These are phyloP conservation scores for Picochlorum costavermella DNA, from an alignment of 139 green algal genomes.

Conservation along the genomic window DNA sequence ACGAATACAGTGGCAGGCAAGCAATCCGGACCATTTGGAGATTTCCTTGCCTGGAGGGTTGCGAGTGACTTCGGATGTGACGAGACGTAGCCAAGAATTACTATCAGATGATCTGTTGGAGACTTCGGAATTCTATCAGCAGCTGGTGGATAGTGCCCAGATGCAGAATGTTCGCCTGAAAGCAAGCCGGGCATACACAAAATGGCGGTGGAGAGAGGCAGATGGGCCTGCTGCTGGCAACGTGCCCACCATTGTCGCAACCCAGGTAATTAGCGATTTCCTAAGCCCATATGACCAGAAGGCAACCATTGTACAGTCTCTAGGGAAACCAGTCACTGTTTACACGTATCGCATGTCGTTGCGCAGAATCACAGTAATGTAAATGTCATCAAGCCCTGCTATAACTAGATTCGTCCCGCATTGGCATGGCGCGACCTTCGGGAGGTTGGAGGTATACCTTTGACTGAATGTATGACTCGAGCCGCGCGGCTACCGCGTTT, in stretches of 20 bases:
- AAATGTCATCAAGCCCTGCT: slow-evolving; percentile 1
- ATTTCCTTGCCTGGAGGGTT: slow-evolving; percentile 36
- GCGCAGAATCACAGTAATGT: too few relatives aligned
- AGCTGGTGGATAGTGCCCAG: slow-evolving; percentile 22
- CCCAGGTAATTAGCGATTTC: slow-evolving; percentile 75
- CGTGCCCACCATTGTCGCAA: slow-evolving; percentile 61
- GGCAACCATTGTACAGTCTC: neutral
- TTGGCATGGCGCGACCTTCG: slow-evolving; percentile 47
- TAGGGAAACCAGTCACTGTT: slow-evolving; percentile 50
- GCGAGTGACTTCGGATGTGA: slow-evolving; percentile 46
- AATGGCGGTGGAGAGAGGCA: slow-evolving; percentile 64
- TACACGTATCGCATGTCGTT: slow-evolving; percentile 61
- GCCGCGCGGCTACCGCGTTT: slow-evolving; percentile 30
- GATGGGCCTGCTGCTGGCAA: slow-evolving; percentile 11
- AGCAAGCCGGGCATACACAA: slow-evolving; percentile 76
- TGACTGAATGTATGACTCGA: slow-evolving; percentile 37
- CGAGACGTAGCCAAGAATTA: slow-evolving; percentile 30
- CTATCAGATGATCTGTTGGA: slow-evolving; percentile 36
- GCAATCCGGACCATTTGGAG: slow-evolving; percentile 61
- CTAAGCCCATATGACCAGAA: slow-evolving; percentile 62
- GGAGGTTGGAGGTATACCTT: slow-evolving; percentile 28
- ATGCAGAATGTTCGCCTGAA: slow-evolving; percentile 44
- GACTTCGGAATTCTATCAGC: slow-evolving; percentile 67
- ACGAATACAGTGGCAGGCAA: slow-evolving; percentile 54
- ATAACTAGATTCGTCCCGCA: slow-evolving; percentile 33